Base-by-base conservation (phyloP, 257 asterid genomes). In the Solanum boliviense region DNA sequence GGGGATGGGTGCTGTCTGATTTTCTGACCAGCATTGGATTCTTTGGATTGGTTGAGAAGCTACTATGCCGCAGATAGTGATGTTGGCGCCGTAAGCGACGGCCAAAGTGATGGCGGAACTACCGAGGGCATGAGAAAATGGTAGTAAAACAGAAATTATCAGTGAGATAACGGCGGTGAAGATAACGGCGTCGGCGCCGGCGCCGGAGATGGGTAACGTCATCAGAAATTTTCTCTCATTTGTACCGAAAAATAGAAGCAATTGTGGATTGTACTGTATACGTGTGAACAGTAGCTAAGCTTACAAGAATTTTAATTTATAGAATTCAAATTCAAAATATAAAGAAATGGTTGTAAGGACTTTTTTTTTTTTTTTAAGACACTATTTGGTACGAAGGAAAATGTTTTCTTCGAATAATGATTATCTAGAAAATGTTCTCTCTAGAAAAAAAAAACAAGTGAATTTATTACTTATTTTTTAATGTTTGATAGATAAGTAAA, bases 41-140 rank as follows among this genome's bases (percentile, higher is more conserved):
- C 3, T 29, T 70, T 65, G 75, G 9, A 67, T 21, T 23, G 72
- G 87, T 36, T 84, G 87, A n/a, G 46, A 38, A 6, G 87, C 87
- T 38, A 84, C 62, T 34, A 84, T 84, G 79, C 87, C 58, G 36
- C 87, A 84, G 21, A 84, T 25, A 70, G 60, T 23, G 84, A 75
- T 84, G 76, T 13, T 71, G 78, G 13, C 31, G 34, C 56, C 75
- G 76, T 34, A 84, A 12, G 16, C 48, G 41, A 84, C 36, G 62
- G 87, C 79, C n/a, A 84, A 13, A n/a, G 87, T 84, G 38, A 20
- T 84, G 35, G 79, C 76, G 5, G 87, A 84, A 39, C 87, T 13
- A 70, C 87, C 87, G 9, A 84, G 87, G 25, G 76, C 34, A 4
- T 60, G 78, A 38, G 58, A 76, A 44, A 84, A 39, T 34, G 76